phyloP scores from a whole-genome alignment of 352 stramenopile genomes.

The Ochromonadaceae sp. region DNA sequence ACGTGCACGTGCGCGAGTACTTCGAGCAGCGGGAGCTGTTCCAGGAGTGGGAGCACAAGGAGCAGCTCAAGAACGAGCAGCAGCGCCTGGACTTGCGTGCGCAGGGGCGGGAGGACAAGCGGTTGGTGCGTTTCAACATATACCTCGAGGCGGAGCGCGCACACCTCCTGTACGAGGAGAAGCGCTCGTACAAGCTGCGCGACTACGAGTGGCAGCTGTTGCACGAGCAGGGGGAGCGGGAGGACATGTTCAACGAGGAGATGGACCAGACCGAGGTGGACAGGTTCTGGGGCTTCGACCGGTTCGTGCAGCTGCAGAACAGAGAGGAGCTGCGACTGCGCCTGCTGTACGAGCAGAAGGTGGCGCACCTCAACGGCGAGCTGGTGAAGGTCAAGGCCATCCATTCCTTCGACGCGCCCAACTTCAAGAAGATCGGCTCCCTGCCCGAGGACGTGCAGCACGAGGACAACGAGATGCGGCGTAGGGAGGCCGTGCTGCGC shows the following conservation, averaged over 20 bases:
- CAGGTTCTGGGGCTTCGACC: conserved; percentile 11
- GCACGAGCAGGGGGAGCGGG: not conserved
- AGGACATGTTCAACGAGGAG: conserved; percentile 12
- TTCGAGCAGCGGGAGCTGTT: not conserved
- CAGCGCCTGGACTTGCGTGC: not conserved
- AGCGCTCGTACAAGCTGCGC: not conserved
- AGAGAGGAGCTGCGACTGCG: not conserved
- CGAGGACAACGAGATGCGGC: too few relatives aligned
- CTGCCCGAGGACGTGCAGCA: too few relatives aligned
- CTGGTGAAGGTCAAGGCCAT: not conserved
- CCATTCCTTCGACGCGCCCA: too few relatives aligned
- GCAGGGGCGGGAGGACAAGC: too few relatives aligned
- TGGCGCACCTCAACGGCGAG: not conserved
- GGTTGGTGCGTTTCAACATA: not conserved
- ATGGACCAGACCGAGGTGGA: conserved; percentile 2
- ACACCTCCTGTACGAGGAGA: not conserved
- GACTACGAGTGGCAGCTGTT: not conserved
- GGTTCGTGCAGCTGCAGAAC: not conserved
- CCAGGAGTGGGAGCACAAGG: not conserved
- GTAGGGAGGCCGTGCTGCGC: too few relatives aligned
- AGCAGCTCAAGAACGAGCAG: not conserved
- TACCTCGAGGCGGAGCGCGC: not conserved
- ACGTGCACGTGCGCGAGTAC: too few relatives aligned
- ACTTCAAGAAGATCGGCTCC: too few relatives aligned
- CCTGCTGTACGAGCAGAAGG: not conserved